Evolutionary conservation across 2,329 filamentous ascomycete species (phyloP).

Genomic region (Aspergillus pseudotamarii): DNA sequence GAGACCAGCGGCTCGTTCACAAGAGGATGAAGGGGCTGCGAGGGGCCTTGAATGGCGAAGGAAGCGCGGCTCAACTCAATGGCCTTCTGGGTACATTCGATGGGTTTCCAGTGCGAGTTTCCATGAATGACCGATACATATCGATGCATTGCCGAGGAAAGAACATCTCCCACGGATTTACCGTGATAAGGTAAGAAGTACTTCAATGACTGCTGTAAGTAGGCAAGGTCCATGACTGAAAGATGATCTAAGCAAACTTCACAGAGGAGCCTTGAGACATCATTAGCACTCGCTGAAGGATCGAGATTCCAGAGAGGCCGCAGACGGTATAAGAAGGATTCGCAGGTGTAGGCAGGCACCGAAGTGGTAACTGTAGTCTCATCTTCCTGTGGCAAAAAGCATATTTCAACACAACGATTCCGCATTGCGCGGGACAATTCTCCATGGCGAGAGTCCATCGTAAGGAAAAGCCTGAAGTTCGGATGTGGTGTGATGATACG

Average conservation of each 20-base stretch:
- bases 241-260: constrained; percentile 43
- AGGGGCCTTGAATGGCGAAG: constrained; percentile 27
- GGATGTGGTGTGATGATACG: constrained; percentile 79
- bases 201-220: constrained; percentile 34
- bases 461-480: constrained; percentile 89
- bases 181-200: constrained; percentile 24
- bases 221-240: constrained; percentile 35
- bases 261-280: constrained; percentile 22
- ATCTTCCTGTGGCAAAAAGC: constrained; percentile 58
- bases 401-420: constrained; percentile 90
- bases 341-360: constrained; percentile 40
- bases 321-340: constrained; percentile 44
- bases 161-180: constrained; percentile 11
- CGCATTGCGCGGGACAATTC: constrained; percentile 96
- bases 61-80: constrained; percentile 29
- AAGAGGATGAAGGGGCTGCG: constrained; percentile 43
- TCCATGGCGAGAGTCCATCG: constrained; percentile 87
- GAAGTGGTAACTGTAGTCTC: constrained; percentile 17
- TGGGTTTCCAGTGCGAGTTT: constrained; percentile 32
- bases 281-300: constrained; percentile 12
- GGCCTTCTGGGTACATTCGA: constrained; percentile 23
- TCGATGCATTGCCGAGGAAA: constrained; percentile 29
- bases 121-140: constrained; percentile 37
- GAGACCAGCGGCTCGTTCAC: constrained; percentile 43
- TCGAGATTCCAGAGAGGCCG: constrained; percentile 36